These are phyloP conservation scores for Capronia americana DNA, from an alignment of 2,329 filamentous ascomycete genomes.

Conservation along the genomic window DNA sequence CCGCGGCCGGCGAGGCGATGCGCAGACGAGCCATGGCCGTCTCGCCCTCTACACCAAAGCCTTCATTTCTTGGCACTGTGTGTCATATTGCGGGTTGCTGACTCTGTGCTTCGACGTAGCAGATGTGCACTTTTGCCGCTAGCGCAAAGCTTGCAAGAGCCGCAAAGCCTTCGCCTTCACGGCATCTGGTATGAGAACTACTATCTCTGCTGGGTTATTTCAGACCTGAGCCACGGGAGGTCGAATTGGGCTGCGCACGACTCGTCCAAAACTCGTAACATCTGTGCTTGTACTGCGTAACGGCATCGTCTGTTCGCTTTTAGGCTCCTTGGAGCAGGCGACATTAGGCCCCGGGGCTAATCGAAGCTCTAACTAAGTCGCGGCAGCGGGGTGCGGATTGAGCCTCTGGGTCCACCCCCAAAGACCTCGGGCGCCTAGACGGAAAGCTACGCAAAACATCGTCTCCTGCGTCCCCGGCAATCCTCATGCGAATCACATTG, in stretches of 20 bases:
- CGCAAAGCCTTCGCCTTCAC: no score
- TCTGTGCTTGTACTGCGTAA: not conserved
- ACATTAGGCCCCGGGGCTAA: not conserved
- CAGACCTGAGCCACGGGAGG: no score
- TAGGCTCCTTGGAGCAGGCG: not conserved
- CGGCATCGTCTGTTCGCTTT: not conserved
- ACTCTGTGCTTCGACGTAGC: not conserved
- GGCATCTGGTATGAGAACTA: no score
- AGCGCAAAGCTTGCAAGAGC: not conserved
- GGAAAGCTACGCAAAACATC: not conserved
- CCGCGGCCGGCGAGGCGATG: not conserved
- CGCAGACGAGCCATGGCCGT: not conserved
- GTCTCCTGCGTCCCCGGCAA: not conserved
- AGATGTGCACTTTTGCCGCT: not conserved
- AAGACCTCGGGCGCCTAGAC: no score
- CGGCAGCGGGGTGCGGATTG: not conserved
- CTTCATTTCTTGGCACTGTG: not conserved
- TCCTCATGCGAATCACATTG: not conserved
- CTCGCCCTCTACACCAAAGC: not conserved
- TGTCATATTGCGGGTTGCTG: not conserved
- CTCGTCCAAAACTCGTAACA: no score
- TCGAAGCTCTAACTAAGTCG: not conserved
- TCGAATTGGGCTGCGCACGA: no score
- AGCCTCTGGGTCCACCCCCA: not conserved
- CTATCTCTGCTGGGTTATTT: no score